Evolutionary conservation across 345 rosid genomes (phyloP), one percentile per base, ranked within the genome.

Genomic region (Eucalyptus brandiana): DNA sequence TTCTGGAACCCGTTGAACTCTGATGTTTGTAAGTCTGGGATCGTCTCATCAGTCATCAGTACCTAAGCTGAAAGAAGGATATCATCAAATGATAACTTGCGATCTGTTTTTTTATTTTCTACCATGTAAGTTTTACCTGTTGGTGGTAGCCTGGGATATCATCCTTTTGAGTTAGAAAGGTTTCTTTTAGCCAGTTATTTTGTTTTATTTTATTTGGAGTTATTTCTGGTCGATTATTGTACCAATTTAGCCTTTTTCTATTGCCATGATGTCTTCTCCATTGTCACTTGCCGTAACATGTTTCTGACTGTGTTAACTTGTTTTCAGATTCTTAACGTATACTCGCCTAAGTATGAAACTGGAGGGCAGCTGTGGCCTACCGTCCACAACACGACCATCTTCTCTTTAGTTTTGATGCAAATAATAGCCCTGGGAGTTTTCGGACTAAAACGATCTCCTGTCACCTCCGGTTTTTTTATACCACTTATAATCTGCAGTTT

Each of bases 311-410:
- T 48, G 23, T 16, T 32, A 15, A 18, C 58, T 23, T 40, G 50
- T 19, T 89, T 91, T 89, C 96, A 98, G 99, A 93, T 98, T 89
- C 92, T 97, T 89, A 95, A 97, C 56, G 99, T 97, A 16, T 98
- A 98, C 72, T 85, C 93, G 17, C 50, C 92, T 67, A 96, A 92
- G 87, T 97, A 97, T 87, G 97, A 98, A 92, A 94, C 95, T 40
- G 96, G 98, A 86, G 99, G 99, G 88, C 96, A 87, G 51, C 95
- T 93, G 88, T 97, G 99, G 99, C 99, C 99, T 58, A 86, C 97
- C 45, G 94, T 92, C 67, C 98, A 98, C 92, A 98, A 94, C 92
- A 93, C 98, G n/a, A 95, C 96, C 72, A 94, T 98, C 93, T 96
- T 96, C 92, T 96, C 99, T 21, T 91, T 97, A 91, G 95, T 97